phyloP scores from a whole-genome alignment of 148 eudicot species.

The Fagopyrum homotropicum region DNA sequence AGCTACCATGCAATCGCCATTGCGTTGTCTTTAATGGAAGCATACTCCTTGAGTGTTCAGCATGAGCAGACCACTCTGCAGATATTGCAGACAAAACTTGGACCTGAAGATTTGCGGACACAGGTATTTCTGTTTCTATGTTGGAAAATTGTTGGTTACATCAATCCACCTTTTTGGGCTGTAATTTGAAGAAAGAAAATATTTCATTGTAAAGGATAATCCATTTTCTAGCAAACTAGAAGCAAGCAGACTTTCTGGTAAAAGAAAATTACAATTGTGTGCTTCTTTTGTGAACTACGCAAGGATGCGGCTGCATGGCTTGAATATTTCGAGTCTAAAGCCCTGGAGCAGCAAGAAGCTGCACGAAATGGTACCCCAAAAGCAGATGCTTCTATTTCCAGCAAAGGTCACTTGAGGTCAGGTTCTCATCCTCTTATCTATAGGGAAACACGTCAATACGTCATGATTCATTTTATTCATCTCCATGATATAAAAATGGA shows the following conservation, averaged over 20 bases:
- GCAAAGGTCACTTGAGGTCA: conserved; percentile 93
- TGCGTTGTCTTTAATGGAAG: conserved; percentile 96
- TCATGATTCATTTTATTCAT: neutral
- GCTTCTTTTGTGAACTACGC: neutral
- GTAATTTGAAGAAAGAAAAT: neutral
- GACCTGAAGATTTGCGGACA: conserved; percentile 89
- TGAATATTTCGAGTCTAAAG: conserved; percentile 94
- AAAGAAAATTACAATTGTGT: neutral
- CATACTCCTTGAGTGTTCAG: conserved; percentile 88
- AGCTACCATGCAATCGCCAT: conserved; percentile 98
- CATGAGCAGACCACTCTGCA: conserved; percentile 92
- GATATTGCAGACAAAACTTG: conserved; percentile 81
- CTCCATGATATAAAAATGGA: neutral
- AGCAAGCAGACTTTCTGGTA: neutral
- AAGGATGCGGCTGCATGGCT: conserved; percentile 99
- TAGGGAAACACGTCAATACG: neutral
- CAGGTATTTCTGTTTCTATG: conserved; percentile 39
- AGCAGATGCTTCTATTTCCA: conserved; percentile 93
- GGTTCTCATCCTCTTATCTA: neutral
- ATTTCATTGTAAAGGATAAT: neutral
- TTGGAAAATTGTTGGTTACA: conserved; percentile 8
- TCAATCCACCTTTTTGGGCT: neutral
- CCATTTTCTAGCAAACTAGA: neutral
- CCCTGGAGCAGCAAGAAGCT: conserved; percentile 96
- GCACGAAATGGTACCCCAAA: conserved; percentile 93